These are phyloP conservation scores for Candida sojae DNA, from an alignment of 1,139 yeast species.

Conservation along the genomic window DNA sequence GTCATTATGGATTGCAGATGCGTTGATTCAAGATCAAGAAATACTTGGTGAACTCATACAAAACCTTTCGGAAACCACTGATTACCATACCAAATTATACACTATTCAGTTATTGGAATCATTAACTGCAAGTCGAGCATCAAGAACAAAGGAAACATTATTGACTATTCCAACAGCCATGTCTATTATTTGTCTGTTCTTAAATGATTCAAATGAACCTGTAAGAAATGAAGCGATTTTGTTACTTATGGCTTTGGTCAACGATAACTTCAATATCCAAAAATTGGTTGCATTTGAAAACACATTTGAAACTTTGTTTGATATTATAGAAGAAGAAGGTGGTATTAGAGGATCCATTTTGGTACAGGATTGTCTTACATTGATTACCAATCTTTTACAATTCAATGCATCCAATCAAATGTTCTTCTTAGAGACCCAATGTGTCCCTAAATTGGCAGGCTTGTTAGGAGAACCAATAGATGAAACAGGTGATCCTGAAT, in stretches of 20 bases:
- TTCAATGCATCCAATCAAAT: slow-evolving; percentile 92
- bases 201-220: slow-evolving; percentile 82
- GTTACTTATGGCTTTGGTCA: slow-evolving; percentile 78
- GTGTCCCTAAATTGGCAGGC: slow-evolving; percentile 63
- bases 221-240: slow-evolving; percentile 85
- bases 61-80: slow-evolving; percentile 51
- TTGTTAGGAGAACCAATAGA: slow-evolving; percentile 63
- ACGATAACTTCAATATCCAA: slow-evolving; percentile 84
- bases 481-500: slow-evolving; percentile 32
- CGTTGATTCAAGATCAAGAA: slow-evolving; percentile 70
- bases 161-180: slow-evolving; percentile 77
- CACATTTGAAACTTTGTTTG: slow-evolving; percentile 79
- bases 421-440: slow-evolving; percentile 81
- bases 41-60: slow-evolving; percentile 60
- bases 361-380: slow-evolving; percentile 84
- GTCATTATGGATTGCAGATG: slow-evolving; percentile 95
- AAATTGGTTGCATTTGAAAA: slow-evolving; percentile 94
- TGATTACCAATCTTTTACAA: slow-evolving; percentile 69
- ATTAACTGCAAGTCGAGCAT: slow-evolving; percentile 73
- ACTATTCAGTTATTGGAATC: slow-evolving; percentile 86
- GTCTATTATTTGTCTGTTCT: slow-evolving; percentile 66
- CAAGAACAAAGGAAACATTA: slow-evolving; percentile 72
- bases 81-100: slow-evolving; percentile 78
- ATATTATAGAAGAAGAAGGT: slow-evolving; percentile 82
- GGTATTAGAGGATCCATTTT: slow-evolving; percentile 88